Base-by-base conservation (phyloP, 805 yeast genomes). In the Tetrapisispora nanseiensis region DNA sequence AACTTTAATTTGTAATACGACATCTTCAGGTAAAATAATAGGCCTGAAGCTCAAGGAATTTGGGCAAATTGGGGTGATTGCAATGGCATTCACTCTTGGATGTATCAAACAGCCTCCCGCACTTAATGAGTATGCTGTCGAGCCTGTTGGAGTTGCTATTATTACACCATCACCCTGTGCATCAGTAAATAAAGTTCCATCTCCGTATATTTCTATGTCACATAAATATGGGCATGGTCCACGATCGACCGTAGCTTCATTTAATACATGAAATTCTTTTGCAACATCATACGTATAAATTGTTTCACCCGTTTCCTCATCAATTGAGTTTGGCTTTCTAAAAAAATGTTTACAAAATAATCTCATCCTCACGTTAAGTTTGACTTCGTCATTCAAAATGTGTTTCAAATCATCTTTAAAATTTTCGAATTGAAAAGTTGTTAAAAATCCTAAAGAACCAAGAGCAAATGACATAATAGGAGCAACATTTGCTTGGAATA, bases 81-180 rank as follows among this genome's bases (percentile, higher is more conserved):
- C 78, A 24, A 87, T 83, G 11, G 95, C 95, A 45, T 86, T 80
- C n/a, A 89, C 94, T 23, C 84, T 86, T 0, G 97, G 96, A 54
- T 89, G 95, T 6, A 89, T 95, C 39, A 89, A 71, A 1, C 95
- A 82, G 1, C 97, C 97, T 8, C 96, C 96, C 0, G 97, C 96
- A 33, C 94, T 81, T 37, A 89, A 68, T 1, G 95, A 86, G 61
- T 89, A 89, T 0, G 97, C 97, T 0, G 97, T 89, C 1, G 95
- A 86, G 1, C 97, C 97, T 0, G 96, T 86, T 8, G 96, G 97
- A 0, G 96, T 87, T 0, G 95, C 90, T 26, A 87, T 72, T 40
- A 89, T 87, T 15, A 87, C 67, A 0, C 97, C 97, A 63, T 87
- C 97, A 1, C 95, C 95, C 59, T 86, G 95, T 1, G 90, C 92